Percentiles rank a stretch among this genome's conserved stretches.
These are phyloP conservation scores for Candolleomyces aberdarensis DNA, from an alignment of 768 basidiomycete species.

Conservation along the genomic window DNA sequence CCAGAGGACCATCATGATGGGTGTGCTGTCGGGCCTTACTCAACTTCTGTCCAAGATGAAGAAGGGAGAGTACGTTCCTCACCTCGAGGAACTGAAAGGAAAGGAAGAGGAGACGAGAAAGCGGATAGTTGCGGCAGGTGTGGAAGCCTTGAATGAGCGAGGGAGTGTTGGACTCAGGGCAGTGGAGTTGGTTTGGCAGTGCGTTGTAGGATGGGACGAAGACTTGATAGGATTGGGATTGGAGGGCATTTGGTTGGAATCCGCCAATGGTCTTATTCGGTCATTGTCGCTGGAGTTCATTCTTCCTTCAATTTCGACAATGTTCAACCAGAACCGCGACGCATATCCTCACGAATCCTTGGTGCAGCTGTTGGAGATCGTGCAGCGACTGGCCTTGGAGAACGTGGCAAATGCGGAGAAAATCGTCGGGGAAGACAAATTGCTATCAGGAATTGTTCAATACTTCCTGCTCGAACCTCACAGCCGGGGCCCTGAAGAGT, in stretches of 20 bases:
- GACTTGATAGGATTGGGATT: constrained; percentile 21
- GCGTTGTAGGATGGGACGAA: constrained; percentile 64
- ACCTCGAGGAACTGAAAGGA: constrained; percentile 33
- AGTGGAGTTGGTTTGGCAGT: constrained; percentile 72
- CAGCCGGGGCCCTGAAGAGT: constrained; percentile 25
- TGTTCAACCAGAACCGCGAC: constrained; percentile 29
- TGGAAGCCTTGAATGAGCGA: constrained; percentile 61
- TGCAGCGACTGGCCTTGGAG: constrained; percentile 60
- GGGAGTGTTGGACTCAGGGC: constrained; percentile 67
- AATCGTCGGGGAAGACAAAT: constrained; percentile 48
- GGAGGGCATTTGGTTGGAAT: constrained; percentile 48
- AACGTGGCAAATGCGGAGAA: constrained; percentile 48
- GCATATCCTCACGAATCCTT: constrained; percentile 48
- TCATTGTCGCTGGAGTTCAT: constrained; percentile 35
- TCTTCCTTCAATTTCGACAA: constrained; percentile 48
- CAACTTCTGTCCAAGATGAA: constrained; percentile 28
- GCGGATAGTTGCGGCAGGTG: constrained; percentile 62
- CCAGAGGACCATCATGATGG: constrained; percentile 81
- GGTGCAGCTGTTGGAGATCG: constrained; percentile 52
- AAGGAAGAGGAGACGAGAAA: constrained; percentile 50
- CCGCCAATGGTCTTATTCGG: constrained; percentile 25
- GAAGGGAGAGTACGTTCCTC: constrained; percentile 30
- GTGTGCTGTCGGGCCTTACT: constrained; percentile 61
- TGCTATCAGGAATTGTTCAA: constrained; percentile 50
- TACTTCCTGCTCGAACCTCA: constrained; percentile 57